Conservation (phyloP, 2,329 filamentous ascomycete genomes). For the Phoma herbarum region DNA sequence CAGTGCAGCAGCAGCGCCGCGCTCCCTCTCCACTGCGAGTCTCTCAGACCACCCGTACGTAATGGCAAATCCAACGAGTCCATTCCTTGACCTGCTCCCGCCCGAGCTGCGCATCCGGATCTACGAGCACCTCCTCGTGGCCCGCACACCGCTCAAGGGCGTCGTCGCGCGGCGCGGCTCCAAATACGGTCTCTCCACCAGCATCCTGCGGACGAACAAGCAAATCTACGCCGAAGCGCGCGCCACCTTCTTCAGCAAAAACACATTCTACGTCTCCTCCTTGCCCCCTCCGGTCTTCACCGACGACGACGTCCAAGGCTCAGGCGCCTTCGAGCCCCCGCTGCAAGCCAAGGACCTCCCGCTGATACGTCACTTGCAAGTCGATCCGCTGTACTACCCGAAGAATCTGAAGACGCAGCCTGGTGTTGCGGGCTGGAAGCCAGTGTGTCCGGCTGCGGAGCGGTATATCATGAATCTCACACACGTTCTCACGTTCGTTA, state of each 20-base stretch:
- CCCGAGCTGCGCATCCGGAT: conserved; percentile 42
- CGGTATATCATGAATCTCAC: conserved; percentile 36
- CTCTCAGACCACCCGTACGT: conserved; percentile 5
- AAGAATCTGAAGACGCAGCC: conserved; percentile 2
- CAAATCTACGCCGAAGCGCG: conserved; percentile 54
- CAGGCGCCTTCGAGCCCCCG: conserved; percentile 39
- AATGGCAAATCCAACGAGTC: not conserved
- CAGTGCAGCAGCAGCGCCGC: conserved; percentile 10
- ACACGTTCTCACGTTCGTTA: conserved; percentile 25
- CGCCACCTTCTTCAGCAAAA: conserved; percentile 53
- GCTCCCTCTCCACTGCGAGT: conserved; percentile 5
- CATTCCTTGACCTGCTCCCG: conserved; percentile 38
- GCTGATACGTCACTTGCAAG: conserved; percentile 35
- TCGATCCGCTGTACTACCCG: conserved; percentile 43
- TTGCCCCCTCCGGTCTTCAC: conserved; percentile 10
- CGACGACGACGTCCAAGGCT: conserved; percentile 18
- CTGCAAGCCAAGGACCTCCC: conserved; percentile 32
- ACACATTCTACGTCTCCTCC: conserved; percentile 48
- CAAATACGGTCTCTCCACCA: conserved; percentile 45
- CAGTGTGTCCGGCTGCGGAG: conserved; percentile 27
- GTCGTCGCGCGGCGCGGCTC: conserved; percentile 27
- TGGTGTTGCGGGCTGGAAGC: conserved; percentile 24
- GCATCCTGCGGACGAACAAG: conserved; percentile 50
- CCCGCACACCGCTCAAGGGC: conserved; percentile 31
- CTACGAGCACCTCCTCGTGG: conserved; percentile 42